These are phyloP conservation scores for Chytriomyces confervae DNA, from an alignment of 192 early-diverging fungal genomes.

Conservation along the genomic window DNA sequence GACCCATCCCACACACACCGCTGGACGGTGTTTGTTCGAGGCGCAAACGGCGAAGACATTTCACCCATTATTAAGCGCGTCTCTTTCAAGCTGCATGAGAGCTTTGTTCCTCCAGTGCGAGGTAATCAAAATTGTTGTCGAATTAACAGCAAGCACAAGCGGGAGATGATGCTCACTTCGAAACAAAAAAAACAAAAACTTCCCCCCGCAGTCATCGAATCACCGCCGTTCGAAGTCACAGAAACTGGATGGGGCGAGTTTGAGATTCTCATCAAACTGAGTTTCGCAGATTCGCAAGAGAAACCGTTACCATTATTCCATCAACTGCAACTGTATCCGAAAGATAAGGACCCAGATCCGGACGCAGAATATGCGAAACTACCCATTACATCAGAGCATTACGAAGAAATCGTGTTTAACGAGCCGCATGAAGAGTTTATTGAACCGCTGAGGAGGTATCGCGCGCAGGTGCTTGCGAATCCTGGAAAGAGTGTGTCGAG, in stretches of 20 bases:
- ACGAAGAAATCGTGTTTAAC: conserved; percentile 85
- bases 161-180: background rate
- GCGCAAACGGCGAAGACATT: conserved; percentile 86
- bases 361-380: conserved; percentile 56
- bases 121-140: conserved; percentile 50
- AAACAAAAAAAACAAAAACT: too few species aligned
- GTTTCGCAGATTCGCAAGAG: conserved; percentile 75
- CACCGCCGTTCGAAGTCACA: conserved; percentile 87
- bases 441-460: conserved; percentile 60
- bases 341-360: conserved; percentile 65
- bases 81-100: conserved; percentile 94
- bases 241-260: conserved; percentile 99
- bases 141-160: background rate
- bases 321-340: conserved; percentile 89
- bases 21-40: conserved; percentile 91
- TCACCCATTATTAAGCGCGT: conserved; percentile 87
- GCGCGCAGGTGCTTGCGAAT: conserved; percentile 51
- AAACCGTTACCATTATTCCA: conserved; percentile 88
- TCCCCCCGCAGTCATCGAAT: conserved; percentile 73
- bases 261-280: conserved; percentile 92
- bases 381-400: conserved; percentile 74
- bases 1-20: conserved; percentile 93
- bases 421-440: conserved; percentile 82
- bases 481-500: conserved; percentile 3
- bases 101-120: conserved; percentile 76